Conservation (phyloP, 2,329 filamentous ascomycete genomes). For the Cadophora sp. region DNA sequence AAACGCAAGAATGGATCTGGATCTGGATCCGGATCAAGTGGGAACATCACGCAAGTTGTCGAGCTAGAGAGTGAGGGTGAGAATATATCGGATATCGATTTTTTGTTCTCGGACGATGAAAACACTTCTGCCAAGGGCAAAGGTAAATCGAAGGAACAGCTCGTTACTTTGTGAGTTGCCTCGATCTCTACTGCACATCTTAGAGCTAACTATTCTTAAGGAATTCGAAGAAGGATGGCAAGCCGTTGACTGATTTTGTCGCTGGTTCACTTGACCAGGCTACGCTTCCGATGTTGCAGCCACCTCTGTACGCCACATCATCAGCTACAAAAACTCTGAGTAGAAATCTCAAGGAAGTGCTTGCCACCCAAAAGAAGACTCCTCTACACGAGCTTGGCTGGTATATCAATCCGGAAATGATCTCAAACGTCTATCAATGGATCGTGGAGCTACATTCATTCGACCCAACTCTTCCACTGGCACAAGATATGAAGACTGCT, state of each 20-base stretch:
- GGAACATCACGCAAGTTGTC: not conserved
- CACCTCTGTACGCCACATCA: slow-evolving; percentile 69
- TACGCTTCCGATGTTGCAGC: slow-evolving; percentile 67
- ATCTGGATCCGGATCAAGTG: not conserved
- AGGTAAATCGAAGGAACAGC: slow-evolving; percentile 21
- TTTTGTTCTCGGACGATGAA: slow-evolving; percentile 49
- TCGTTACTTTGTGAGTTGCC: slow-evolving; percentile 3
- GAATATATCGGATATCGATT: slow-evolving; percentile 46
- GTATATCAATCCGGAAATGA: slow-evolving; percentile 71
- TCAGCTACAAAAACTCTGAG: slow-evolving; percentile 67
- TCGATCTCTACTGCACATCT: not conserved
- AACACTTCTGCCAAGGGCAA: slow-evolving; percentile 21
- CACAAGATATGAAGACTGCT: slow-evolving; percentile 72
- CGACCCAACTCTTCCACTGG: slow-evolving; percentile 70
- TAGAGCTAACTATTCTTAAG: slow-evolving; percentile 8
- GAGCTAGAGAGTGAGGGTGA: slow-evolving; percentile 39
- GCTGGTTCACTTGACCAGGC: slow-evolving; percentile 70
- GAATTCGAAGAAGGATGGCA: slow-evolving; percentile 14
- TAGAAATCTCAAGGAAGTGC: slow-evolving; percentile 67
- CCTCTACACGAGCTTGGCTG: slow-evolving; percentile 76
- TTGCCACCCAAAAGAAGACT: slow-evolving; percentile 67
- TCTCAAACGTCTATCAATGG: slow-evolving; percentile 80
- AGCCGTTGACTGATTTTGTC: slow-evolving; percentile 62
- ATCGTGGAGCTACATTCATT: slow-evolving; percentile 90
- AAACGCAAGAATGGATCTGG: slow-evolving; percentile 19